These are phyloP conservation scores for Murraya koenigii DNA, from an alignment of 345 rosid genomes.

Conservation along the genomic window DNA sequence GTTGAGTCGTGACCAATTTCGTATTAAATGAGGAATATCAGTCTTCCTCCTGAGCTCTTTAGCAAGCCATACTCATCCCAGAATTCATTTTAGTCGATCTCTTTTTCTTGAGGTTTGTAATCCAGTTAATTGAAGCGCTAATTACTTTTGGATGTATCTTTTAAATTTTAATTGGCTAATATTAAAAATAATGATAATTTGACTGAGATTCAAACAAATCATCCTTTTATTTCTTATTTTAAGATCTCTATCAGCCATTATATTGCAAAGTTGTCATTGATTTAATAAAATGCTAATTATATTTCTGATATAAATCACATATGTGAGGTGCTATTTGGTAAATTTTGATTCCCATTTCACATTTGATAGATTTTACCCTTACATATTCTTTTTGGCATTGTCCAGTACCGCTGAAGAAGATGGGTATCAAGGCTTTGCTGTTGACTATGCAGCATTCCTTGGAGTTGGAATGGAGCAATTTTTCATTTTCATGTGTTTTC, in stretches of 20 bases:
- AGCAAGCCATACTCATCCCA: not conserved
- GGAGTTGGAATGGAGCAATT: not conserved
- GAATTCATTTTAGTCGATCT: no score
- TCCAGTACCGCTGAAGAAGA: conserved; percentile 2
- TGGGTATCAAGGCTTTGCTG: not conserved
- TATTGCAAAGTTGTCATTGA: not conserved
- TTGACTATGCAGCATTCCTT: not conserved
- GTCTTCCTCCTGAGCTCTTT: not conserved
- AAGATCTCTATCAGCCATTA: no score
- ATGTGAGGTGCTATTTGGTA: not conserved
- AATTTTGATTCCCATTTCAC: not conserved
- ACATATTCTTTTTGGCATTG: not conserved
- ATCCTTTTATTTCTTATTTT: not conserved
- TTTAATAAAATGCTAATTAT: not conserved
- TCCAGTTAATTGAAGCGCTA: not conserved
- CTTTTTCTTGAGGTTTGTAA: not conserved
- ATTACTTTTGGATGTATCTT: not conserved
- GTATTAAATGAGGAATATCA: not conserved
- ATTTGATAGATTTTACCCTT: no score
- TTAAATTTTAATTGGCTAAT: no score
- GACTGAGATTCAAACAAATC: not conserved
- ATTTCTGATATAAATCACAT: no score
- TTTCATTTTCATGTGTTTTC: not conserved
- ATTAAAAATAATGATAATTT: no score
- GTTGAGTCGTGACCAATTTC: not conserved